Conservation (phyloP, 106 monocot species). For the Iris macrosiphon region DNA sequence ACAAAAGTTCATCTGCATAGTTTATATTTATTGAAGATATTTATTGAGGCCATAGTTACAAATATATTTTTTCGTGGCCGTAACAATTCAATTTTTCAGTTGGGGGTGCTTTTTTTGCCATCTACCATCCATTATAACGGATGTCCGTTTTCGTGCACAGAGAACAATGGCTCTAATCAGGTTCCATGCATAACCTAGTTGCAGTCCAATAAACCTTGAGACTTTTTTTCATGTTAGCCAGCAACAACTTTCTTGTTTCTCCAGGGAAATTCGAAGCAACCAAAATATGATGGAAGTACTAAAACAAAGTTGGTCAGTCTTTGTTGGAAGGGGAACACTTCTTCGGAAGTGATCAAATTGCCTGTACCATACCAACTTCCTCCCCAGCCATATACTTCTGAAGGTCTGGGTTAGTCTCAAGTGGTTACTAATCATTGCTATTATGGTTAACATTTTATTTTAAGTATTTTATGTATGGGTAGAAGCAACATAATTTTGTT, state of each 20-base stretch:
- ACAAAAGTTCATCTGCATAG: not conserved
- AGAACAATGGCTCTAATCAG: slow-evolving; percentile 6
- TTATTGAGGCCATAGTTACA: too few species aligned
- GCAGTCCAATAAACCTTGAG: not conserved
- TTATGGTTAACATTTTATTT: not conserved
- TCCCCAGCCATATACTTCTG: slow-evolving; percentile 62
- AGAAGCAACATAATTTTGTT: not conserved
- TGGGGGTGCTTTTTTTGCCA: slow-evolving; percentile 92
- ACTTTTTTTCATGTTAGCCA: not conserved
- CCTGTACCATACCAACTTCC: slow-evolving; percentile 93
- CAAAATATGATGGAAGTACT: not conserved
- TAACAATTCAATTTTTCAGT: slow-evolving; percentile 21
- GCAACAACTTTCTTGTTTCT: not conserved
- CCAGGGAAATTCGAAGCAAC: slow-evolving; percentile 12
- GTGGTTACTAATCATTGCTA: not conserved
- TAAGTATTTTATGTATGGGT: not conserved
- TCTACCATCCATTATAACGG: slow-evolving; percentile 8
- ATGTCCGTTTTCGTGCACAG: slow-evolving; percentile 66
- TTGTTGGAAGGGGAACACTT: slow-evolving; percentile 22
- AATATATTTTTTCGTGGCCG: not conserved
- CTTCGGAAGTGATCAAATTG: slow-evolving; percentile 39
- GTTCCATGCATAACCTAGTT: slow-evolving; percentile 8
- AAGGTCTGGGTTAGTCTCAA: slow-evolving; percentile 35
- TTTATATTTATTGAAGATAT: not conserved
- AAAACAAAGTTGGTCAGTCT: slow-evolving; percentile 54